Evolutionary conservation across 1,284 basidiomycete species (phyloP).

Genomic region (Gomphus bonarii): DNA sequence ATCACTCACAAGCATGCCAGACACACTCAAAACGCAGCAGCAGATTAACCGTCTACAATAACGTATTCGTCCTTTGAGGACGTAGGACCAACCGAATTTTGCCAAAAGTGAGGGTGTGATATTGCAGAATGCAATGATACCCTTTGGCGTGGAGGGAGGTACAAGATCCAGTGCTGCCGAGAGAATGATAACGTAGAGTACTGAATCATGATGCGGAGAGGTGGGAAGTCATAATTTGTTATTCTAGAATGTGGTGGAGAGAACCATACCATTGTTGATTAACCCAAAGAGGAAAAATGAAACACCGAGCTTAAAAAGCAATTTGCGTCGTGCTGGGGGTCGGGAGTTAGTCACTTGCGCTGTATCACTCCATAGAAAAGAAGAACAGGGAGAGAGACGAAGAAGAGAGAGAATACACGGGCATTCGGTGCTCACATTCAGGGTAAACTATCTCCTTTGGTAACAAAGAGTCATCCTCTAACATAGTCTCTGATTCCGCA

Average conservation of each 20-base stretch:
- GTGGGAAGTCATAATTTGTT: background rate
- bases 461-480: background rate
- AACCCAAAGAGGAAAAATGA: slow-evolving; percentile 54
- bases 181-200: slow-evolving; percentile 91
- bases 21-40: slow-evolving; percentile 64
- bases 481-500: background rate
- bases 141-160: slow-evolving; percentile 81
- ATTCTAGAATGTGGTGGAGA: background rate
- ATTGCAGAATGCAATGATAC: slow-evolving; percentile 90
- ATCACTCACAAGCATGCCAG: slow-evolving; percentile 67
- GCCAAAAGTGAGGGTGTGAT: slow-evolving; percentile 74
- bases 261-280: slow-evolving; percentile 42
- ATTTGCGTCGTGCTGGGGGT: background rate
- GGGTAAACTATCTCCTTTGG: background rate
- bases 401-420: background rate
- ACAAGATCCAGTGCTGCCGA: slow-evolving; percentile 94
- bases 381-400: background rate
- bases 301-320: slow-evolving; percentile 31
- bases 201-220: slow-evolving; percentile 34
- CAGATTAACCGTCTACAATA: slow-evolving; percentile 68
- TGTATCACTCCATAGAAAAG: background rate
- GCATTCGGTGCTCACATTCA: background rate
- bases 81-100: slow-evolving; percentile 90
- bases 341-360: background rate
- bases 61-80: slow-evolving; percentile 73